Conservation (phyloP, 2,329 filamentous ascomycete species). For the Penicillium capsulatum region DNA sequence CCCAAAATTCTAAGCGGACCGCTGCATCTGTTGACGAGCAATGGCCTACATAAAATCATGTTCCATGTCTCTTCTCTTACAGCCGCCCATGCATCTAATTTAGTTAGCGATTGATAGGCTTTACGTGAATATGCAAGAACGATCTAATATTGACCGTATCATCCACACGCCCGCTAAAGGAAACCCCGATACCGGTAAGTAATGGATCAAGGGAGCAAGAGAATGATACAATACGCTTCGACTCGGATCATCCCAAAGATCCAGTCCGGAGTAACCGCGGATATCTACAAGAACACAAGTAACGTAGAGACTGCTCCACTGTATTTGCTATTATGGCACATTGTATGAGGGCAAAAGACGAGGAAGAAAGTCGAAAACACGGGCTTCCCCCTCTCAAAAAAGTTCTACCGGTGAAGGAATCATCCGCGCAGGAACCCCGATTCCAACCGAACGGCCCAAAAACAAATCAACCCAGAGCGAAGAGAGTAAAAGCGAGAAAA, state of each 20-base stretch:
- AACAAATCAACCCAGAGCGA: conserved; percentile 19
- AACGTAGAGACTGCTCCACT: conserved; percentile 17
- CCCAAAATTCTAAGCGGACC: conserved; percentile 22
- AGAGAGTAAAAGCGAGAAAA: conserved; percentile 12
- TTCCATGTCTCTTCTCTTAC: no score
- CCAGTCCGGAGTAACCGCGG: no score
- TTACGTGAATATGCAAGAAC: no score
- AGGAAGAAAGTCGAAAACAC: conserved; percentile 21
- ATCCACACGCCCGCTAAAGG: no score
- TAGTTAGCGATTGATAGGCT: no score
- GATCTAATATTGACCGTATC: no score
- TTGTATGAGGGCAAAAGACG: conserved; percentile 15
- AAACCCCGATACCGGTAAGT: no score
- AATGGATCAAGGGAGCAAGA: no score
- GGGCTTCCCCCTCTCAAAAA: conserved; percentile 13
- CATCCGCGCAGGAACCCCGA: conserved; percentile 12
- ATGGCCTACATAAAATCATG: neutral
- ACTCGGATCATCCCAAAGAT: no score
- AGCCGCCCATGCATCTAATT: no score
- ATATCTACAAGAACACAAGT: neutral
- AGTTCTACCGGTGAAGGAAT: conserved; percentile 19
- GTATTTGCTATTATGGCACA: conserved; percentile 29
- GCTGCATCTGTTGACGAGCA: neutral
- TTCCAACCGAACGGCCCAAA: conserved; percentile 15
- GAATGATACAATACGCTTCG: no score